Evolutionary conservation across 331 rosid genomes (phyloP).

Genomic region (Prunus yedoensis): DNA sequence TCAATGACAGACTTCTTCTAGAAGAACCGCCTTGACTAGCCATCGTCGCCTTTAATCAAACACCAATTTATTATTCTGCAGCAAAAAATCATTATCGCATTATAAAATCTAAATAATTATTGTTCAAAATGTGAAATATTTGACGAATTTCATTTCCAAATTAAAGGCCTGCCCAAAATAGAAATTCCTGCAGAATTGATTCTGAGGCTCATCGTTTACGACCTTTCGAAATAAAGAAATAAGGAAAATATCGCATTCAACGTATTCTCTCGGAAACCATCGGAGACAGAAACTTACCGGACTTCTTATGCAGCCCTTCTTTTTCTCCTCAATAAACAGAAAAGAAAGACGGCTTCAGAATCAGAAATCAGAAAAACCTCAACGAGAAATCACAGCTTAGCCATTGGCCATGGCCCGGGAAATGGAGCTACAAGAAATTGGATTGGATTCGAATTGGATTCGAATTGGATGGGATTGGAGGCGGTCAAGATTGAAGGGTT

Average conservation of each 20-base stretch:
- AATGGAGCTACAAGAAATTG: background rate
- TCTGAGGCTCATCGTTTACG: background rate
- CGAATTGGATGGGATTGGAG: constrained; percentile 7
- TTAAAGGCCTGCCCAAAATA: background rate
- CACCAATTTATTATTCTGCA: constrained; percentile 18
- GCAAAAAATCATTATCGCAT: constrained; percentile 11
- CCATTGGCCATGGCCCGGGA: background rate
- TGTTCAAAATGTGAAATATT: background rate
- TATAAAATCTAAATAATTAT: background rate
- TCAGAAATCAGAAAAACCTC: background rate
- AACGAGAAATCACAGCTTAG: background rate
- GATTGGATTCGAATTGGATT: constrained; percentile 5
- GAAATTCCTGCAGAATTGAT: background rate
- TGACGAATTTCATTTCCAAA: background rate
- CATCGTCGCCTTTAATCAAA: constrained; percentile 43
- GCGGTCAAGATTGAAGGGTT: background rate
- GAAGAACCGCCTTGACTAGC: constrained; percentile 63
- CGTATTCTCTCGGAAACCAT: background rate
- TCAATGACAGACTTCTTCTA: constrained; percentile 51
- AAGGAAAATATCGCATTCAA: background rate
- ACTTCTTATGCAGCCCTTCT: background rate
- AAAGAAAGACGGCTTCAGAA: constrained; percentile 2
- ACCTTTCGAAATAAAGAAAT: background rate
- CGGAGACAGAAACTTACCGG: constrained; percentile 22
- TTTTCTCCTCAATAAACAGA: background rate